These are phyloP conservation scores for Coemansia sp. DNA, from an alignment of 192 early-diverging fungal genomes.

Conservation along the genomic window DNA sequence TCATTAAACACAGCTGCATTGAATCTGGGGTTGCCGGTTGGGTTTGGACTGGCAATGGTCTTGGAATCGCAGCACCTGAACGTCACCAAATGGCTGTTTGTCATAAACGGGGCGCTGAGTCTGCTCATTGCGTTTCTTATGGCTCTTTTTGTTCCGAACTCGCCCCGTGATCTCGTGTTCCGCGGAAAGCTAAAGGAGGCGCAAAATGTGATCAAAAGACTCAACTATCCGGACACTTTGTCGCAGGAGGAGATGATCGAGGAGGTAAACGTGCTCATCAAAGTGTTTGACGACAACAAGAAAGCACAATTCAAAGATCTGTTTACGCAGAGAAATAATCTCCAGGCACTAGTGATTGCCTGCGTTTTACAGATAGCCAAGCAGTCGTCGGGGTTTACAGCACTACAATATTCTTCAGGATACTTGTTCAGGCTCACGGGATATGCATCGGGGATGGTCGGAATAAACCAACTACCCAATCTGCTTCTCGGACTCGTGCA, in stretches of 20 bases:
- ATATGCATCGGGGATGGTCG: neutral
- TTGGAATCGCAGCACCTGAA: neutral
- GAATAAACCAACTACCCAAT: conserved; percentile 11
- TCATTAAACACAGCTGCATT: conserved; percentile 26
- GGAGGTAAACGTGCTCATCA: conserved; percentile 11
- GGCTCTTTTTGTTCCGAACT: conserved; percentile 23
- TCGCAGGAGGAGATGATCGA: conserved; percentile 1
- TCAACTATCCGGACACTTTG: conserved; percentile 13
- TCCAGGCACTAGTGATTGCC: conserved; percentile 13
- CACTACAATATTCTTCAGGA: conserved; percentile 26
- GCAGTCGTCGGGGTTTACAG: conserved; percentile 29
- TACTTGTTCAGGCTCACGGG: conserved; percentile 28
- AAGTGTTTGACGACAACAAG: conserved; percentile 11
- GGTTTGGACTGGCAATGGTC: conserved; percentile 16
- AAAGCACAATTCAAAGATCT: conserved; percentile 19
- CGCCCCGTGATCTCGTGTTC: conserved; percentile 34
- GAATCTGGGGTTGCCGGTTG: conserved; percentile 28
- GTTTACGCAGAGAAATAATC: conserved; percentile 13
- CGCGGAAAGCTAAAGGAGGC: conserved; percentile 17
- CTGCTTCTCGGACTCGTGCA: conserved; percentile 20
- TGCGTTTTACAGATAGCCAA: conserved; percentile 32
- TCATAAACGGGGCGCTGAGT: conserved; percentile 11
- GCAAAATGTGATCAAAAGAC: conserved; percentile 12
- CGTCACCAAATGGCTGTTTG: conserved; percentile 19
- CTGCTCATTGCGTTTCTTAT: conserved; percentile 11